Evolutionary conservation across 768 basidiomycete species (phyloP), one percentile per base, ranked within the genome.

Genomic region (Lactarius trivialis): DNA sequence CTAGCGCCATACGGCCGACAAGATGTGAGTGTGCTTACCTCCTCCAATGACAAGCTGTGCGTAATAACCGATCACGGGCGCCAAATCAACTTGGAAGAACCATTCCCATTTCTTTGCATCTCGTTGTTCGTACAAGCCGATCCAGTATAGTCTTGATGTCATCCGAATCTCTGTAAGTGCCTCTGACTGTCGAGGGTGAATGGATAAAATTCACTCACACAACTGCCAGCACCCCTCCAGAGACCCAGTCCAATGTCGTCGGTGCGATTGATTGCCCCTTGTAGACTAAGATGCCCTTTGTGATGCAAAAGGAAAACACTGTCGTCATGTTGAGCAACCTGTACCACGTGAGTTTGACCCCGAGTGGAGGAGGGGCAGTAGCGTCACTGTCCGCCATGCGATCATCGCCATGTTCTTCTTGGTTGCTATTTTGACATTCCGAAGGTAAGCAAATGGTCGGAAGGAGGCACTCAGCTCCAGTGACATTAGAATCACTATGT

Each of bases 331-430:
- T 61, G 36, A 61, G 45, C 6, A 61, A 8, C 34, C 60, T 55
- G 28, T 61, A 61, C 15, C 17, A 26, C 2, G 60, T 61, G n/a
- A 61, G 54, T 12, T 61, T 61, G 45, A 50, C 37, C 4, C 54
- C 60, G 2, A 55, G 48, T 8, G 60, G 60, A 45, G n/a, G 41
- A 11, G 32, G n/a, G n/a, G n/a, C 6, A 3, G 4, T 4, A 17
- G 30, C 21, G 14, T 45, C 32, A 7, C 1, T 15, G 45, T 37
- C 33, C 4, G 4, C 9, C 11, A 6, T 11, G 8, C 12, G 49
- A 21, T 7, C n/a, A n/a, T n/a, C n/a, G n/a, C n/a, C n/a, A n/a
- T n/a, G 1, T 11, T 28, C 43, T 45, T 45, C 37, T 12, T 30
- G 39, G n/a, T 34, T n/a, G 1, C 61, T 53, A 28, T 17, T 24